Percentiles rank a stretch among this genome's conserved stretches.
These are phyloP conservation scores for Mesostigma viride DNA, from an alignment of 139 green algal genomes.

Conservation along the genomic window DNA sequence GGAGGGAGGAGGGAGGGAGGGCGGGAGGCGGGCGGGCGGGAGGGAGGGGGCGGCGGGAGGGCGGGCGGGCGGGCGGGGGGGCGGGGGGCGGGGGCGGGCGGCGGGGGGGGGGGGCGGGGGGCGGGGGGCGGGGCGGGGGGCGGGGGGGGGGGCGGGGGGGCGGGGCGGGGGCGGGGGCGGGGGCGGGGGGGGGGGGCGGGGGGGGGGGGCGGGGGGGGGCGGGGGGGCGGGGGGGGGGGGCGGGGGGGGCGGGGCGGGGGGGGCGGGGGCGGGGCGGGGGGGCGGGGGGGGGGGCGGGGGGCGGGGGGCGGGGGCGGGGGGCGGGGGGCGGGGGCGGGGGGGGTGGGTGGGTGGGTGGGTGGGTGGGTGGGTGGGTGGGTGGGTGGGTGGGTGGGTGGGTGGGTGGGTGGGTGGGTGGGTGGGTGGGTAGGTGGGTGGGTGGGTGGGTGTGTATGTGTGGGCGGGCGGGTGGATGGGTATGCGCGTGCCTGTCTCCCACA, in stretches of 20 bases:
- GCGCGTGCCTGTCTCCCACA: too few species aligned
- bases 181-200: background rate
- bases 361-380: background rate
- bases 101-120: too few species aligned
- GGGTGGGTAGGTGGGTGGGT: too few species aligned
- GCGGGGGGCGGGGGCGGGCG: background rate
- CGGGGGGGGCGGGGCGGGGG: background rate
- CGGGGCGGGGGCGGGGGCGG: background rate
- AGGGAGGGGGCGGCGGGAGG: background rate
- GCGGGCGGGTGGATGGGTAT: too few species aligned
- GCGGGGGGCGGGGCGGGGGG: background rate
- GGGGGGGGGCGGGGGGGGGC: background rate
- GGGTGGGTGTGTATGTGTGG: background rate
- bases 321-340: background rate
- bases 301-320: background rate
- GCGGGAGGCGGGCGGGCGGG: background rate
- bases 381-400: background rate
- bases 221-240: background rate
- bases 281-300: background rate
- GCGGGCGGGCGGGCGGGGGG: background rate
- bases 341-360: too few species aligned
- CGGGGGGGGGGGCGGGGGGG: background rate
- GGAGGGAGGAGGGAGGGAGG: background rate
- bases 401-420: background rate
- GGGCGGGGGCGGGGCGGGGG: background rate